Evolutionary conservation across 2,329 filamentous ascomycete species (phyloP), one percentile per base, ranked within the genome.

Genomic region (Alternaria alternata): DNA sequence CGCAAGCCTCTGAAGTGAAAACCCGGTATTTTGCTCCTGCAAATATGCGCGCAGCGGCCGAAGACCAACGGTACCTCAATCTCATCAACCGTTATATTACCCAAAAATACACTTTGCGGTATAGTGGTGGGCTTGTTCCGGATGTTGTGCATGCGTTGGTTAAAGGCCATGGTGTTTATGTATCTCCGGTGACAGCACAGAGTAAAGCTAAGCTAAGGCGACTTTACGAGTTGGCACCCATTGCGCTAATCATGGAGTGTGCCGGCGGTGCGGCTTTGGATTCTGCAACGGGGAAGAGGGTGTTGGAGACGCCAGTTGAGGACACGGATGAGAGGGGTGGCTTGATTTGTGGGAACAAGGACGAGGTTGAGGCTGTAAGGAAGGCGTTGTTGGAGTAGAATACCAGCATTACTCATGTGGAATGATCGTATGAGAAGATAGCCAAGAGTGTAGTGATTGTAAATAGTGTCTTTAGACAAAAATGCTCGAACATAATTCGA

Each of bases 21-120:
- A 85, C 85, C 26, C 80, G 83, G 0, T 89, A 88, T 71, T 89
- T 89, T 66, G 85, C 87, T 0, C 87, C 87, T 0, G 87, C 87
- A 5, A 89, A 89, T 66, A 74, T 89, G 54, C 84, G 87, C 9
- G 81, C 84, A 0, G 86, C 87, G 0, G 82, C 83, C 0, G 83
- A 88, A 18, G 78, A 84, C 44, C 67, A 74, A 6, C 64, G 66
- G 28, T 89, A 89, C 71, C 79, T 82, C 73, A 58, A 51, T 0
- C 79, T 89, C 0, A 76, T 89, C 5, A 75, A 77, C 24, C 72
- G 78, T 5, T 88, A 83, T 60, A 83, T 89, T 7, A 47, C 62
- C n/a, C 71, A 83, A 41, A 81, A 81, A 66, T 89, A 88, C 70
- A 88, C 87, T 1, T 78, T 89, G 38, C 79, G 87, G 3, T 89